Percentiles rank a stretch among this genome's conserved stretches.
These are phyloP conservation scores for Teratosphaeria nubilosa DNA, from an alignment of 2,329 filamentous ascomycete genomes.

Conservation along the genomic window DNA sequence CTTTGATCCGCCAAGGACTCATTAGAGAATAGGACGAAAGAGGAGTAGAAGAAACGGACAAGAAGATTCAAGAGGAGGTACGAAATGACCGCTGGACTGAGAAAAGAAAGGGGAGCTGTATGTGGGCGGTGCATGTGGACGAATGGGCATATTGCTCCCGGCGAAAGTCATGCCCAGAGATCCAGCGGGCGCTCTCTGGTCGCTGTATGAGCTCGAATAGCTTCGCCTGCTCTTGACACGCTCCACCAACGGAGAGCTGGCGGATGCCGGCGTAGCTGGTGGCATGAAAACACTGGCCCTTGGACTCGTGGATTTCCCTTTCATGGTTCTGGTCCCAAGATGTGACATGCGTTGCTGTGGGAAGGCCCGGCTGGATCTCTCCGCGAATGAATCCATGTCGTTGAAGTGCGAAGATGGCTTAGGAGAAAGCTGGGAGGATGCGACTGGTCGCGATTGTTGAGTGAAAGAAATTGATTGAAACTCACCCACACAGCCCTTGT, in stretches of 20 bases:
- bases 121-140: conserved; percentile 10
- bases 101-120: conserved; percentile 23
- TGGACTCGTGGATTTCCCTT: conserved; percentile 5
- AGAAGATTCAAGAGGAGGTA: conserved; percentile 29
- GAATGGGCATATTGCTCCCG: conserved; percentile 3
- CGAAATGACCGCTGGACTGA: conserved; percentile 26
- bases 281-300: conserved; percentile 16
- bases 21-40: conserved; percentile 13
- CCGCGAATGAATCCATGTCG: not conserved
- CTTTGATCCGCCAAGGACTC: conserved; percentile 6
- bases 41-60: conserved; percentile 29
- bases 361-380: not conserved
- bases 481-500: conserved; percentile 44
- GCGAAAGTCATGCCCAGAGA: not conserved
- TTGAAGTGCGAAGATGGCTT: conserved; percentile 1
- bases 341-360: not conserved
- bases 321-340: not conserved
- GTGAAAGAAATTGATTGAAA: conserved; percentile 26
- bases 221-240: conserved; percentile 12
- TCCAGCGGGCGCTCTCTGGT: conserved; percentile 2
- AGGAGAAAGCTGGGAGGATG: conserved; percentile 12
- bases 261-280: conserved; percentile 18
- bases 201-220: conserved; percentile 4
- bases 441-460: conserved; percentile 11
- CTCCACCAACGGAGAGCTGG: conserved; percentile 15